phyloP scores from a whole-genome alignment of 2,329 filamentous ascomycete species.

The Phaeosphaeria sp. region DNA sequence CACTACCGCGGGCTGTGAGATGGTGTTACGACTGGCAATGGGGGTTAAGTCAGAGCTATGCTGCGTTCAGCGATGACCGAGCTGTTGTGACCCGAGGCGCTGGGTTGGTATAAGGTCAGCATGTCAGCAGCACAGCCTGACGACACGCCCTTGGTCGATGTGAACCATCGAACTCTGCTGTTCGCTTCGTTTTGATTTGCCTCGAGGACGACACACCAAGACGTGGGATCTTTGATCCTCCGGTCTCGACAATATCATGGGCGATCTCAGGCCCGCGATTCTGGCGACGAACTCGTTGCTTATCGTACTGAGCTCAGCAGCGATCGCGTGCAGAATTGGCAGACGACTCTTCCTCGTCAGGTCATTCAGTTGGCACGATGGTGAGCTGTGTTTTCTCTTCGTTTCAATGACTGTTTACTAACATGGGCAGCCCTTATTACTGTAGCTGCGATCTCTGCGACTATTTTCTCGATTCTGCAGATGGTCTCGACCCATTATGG shows the following conservation, averaged over 20 bases:
- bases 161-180: background rate
- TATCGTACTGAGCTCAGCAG: conserved; percentile 29
- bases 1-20: background rate
- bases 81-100: conserved; percentile 3
- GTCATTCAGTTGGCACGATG: conserved; percentile 36
- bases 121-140: background rate
- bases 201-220: background rate
- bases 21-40: background rate
- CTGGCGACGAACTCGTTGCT: conserved; percentile 34
- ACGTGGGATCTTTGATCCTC: background rate
- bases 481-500: conserved; percentile 31
- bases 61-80: conserved; percentile 1
- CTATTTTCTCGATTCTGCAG: conserved; percentile 31
- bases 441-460: conserved; percentile 31
- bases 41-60: background rate
- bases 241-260: background rate
- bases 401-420: conserved; percentile 1
- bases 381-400: conserved; percentile 13
- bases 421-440: conserved; percentile 28
- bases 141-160: background rate
- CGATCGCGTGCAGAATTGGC: conserved; percentile 30
- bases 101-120: conserved; percentile 5
- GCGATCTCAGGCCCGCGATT: conserved; percentile 22
- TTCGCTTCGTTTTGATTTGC: background rate
- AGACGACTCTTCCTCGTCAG: conserved; percentile 30